Evolutionary conservation across 768 basidiomycete genomes (phyloP).

Genomic region (Boletus bicolor): DNA sequence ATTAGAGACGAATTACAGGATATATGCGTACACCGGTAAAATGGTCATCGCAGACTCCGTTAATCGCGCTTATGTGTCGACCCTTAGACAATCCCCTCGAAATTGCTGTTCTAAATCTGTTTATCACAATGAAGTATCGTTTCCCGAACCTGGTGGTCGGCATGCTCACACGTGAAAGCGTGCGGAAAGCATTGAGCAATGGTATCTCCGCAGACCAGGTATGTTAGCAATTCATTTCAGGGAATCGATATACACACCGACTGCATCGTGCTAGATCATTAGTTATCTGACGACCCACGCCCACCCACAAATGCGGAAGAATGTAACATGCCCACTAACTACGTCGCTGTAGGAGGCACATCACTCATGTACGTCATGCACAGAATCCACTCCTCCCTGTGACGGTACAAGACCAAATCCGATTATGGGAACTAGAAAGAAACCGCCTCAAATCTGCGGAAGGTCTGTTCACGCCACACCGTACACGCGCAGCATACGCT

Average conservation of each 20-base stretch:
- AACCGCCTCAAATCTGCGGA: slow-evolving; percentile 86
- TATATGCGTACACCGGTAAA: slow-evolving; percentile 95
- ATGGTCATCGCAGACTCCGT: slow-evolving; percentile 12
- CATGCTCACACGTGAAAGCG: slow-evolving; percentile 90
- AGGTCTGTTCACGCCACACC: slow-evolving; percentile 47
- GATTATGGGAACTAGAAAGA: slow-evolving; percentile 95
- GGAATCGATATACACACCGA: slow-evolving; percentile 11
- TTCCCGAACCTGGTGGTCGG: slow-evolving; percentile 98
- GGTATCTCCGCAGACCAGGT: slow-evolving; percentile 98
- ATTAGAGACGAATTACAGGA: slow-evolving; percentile 95
- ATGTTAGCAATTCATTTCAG: slow-evolving; percentile 25
- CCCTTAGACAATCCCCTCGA: slow-evolving; percentile 86
- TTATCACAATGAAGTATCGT: slow-evolving; percentile 87
- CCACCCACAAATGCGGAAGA: slow-evolving; percentile 96
- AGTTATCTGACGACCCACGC: slow-evolving; percentile 92
- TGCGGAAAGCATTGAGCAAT: slow-evolving; percentile 88
- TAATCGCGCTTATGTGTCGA: slow-evolving; percentile 17
- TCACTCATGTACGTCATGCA: slow-evolving; percentile 17
- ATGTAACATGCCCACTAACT: slow-evolving; percentile 46
- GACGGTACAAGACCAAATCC: slow-evolving; percentile 96
- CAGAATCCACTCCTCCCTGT: slow-evolving; percentile 93
- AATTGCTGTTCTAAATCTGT: slow-evolving; percentile 92
- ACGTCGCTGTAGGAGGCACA: neutral
- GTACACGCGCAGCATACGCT: slow-evolving; percentile 12
- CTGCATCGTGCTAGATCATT: slow-evolving; percentile 66